Evolutionary conservation across 805 yeast genomes (phyloP).

Genomic region (Myxozyma nipponensis): DNA sequence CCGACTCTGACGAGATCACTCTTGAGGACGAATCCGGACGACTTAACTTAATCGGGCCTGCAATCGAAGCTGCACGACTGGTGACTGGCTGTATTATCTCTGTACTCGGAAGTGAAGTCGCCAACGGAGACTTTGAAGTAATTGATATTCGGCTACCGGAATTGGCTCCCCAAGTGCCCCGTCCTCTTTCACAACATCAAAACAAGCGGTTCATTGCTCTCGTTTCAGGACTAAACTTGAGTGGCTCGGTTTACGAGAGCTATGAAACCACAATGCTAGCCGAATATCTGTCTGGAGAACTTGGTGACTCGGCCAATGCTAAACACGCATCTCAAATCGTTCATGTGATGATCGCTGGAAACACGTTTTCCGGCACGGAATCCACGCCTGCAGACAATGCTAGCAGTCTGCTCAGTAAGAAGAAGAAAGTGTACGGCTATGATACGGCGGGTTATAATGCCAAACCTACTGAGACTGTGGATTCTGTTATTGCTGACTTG

Average conservation of each 20-base stretch:
- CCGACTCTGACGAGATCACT: constrained; percentile 56
- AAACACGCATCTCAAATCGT: constrained; percentile 36
- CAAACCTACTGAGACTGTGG: constrained; percentile 42
- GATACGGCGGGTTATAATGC: constrained; percentile 19
- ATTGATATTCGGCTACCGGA: constrained; percentile 75
- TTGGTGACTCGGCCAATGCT: constrained; percentile 41
- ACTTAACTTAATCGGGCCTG: constrained; percentile 57
- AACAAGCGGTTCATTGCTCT: constrained; percentile 51
- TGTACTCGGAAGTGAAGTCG: constrained; percentile 77
- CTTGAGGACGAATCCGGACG: constrained; percentile 93
- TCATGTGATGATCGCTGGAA: constrained; percentile 67
- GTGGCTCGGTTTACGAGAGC: constrained; percentile 44
- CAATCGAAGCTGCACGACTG: constrained; percentile 43
- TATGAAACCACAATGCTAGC: constrained; percentile 54
- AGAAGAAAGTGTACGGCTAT: constrained; percentile 22
- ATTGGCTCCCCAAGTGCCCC: constrained; percentile 51
- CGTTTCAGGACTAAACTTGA: constrained; percentile 69
- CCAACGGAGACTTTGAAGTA: constrained; percentile 78
- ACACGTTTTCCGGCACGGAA: constrained; percentile 46
- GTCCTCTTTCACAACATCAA: constrained; percentile 5
- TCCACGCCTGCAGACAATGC: constrained; percentile 23
- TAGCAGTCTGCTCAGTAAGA: background rate
- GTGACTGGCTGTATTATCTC: constrained; percentile 92
- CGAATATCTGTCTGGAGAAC: constrained; percentile 69
- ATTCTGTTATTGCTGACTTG: constrained; percentile 54